Conservation (phyloP, 2,329 filamentous ascomycete genomes). For the Helotiales sp. region DNA sequence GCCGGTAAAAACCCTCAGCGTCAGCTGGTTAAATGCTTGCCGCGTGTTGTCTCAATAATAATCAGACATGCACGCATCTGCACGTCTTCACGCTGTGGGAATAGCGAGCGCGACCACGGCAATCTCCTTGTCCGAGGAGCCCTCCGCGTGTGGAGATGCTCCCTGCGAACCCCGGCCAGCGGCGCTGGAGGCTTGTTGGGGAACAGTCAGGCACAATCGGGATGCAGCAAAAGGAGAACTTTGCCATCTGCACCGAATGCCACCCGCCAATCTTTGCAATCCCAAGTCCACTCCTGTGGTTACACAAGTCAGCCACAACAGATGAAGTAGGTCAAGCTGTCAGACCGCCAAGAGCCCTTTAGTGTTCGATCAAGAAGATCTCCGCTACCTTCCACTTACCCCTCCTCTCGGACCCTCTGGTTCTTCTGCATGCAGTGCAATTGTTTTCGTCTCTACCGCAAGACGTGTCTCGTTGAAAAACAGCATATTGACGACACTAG, state of each 20-base stretch:
- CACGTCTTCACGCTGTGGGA: slow-evolving; percentile 1
- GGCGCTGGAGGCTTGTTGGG: background rate
- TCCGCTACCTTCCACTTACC: slow-evolving; percentile 1
- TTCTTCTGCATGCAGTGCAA: too few species aligned
- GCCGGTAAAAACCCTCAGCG: slow-evolving; percentile 18
- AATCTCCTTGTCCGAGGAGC: background rate
- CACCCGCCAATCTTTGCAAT: background rate
- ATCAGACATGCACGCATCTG: too few species aligned
- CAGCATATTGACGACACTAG: background rate
- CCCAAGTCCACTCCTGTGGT: background rate
- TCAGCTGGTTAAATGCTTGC: slow-evolving; percentile 17
- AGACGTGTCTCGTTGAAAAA: too few species aligned
- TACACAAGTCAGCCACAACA: background rate
- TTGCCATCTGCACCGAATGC: background rate
- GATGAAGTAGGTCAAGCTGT: background rate
- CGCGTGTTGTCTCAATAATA: slow-evolving; percentile 15
- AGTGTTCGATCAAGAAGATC: slow-evolving; percentile 7
- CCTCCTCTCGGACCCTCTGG: too few species aligned
- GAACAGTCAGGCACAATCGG: background rate
- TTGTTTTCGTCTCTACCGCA: too few species aligned
- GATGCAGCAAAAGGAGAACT: background rate
- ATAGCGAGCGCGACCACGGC: background rate
- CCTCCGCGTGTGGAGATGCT: background rate
- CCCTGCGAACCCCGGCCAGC: background rate
- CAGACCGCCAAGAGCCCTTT: too few species aligned